Conservation (phyloP, 768 basidiomycete species). For the Mycena haematopus region DNA sequence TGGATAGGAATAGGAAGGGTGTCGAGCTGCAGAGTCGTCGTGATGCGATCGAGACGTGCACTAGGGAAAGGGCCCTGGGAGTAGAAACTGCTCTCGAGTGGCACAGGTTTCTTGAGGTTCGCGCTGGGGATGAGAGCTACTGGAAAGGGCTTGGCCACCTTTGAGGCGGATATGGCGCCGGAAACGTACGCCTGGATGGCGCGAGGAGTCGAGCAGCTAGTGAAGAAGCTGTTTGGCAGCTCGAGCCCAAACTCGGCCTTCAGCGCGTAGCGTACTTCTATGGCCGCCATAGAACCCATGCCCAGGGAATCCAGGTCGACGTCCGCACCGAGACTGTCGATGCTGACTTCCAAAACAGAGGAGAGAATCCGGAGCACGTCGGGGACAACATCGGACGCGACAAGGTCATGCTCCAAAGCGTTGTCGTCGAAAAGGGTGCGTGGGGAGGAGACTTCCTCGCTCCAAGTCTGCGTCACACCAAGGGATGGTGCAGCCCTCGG, state of each 20-base stretch:
- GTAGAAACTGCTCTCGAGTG: background rate
- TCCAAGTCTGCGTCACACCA: constrained; percentile 15
- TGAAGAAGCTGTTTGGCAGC: constrained; percentile 54
- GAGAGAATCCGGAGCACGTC: constrained; percentile 50
- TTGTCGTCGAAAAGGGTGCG: constrained; percentile 49
- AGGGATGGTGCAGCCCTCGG: background rate
- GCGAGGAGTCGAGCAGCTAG: constrained; percentile 32
- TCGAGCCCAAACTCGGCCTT: constrained; percentile 46
- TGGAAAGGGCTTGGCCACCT: background rate
- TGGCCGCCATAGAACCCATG: constrained; percentile 68
- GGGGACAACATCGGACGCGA: constrained; percentile 31
- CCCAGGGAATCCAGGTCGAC: constrained; percentile 58
- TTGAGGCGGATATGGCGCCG: constrained; percentile 2
- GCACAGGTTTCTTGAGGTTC: background rate
- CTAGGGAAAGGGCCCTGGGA: background rate
- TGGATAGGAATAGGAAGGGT: constrained; percentile 46
- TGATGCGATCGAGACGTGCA: constrained; percentile 12
- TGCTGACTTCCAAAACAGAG: constrained; percentile 51
- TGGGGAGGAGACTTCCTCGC: constrained; percentile 41
- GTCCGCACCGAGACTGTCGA: constrained; percentile 49
- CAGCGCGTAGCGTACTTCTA: constrained; percentile 42
- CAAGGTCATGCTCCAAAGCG: constrained; percentile 27
- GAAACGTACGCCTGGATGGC: constrained; percentile 37
- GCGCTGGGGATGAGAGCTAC: background rate
- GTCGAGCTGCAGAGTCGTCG: constrained; percentile 34